Percentiles rank a stretch among this genome's conserved stretches.
Evolutionary conservation across 768 basidiomycete species (phyloP).

Genomic region (Scleroderma citrinum): DNA sequence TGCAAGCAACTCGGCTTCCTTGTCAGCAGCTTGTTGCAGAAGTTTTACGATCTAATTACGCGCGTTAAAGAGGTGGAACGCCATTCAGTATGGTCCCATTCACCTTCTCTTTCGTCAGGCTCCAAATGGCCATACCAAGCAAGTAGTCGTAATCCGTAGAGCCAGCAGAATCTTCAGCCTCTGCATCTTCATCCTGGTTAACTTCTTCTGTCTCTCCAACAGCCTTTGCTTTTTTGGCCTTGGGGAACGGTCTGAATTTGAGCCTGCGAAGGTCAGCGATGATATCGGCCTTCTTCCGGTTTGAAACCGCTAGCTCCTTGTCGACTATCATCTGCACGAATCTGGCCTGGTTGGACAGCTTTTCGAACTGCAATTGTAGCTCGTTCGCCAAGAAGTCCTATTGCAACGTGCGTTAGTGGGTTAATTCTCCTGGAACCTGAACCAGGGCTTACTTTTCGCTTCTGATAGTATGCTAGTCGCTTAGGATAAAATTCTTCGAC

Average conservation of each 20-base stretch:
- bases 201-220: constrained; percentile 60
- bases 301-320: constrained; percentile 73
- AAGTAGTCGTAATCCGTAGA: constrained; percentile 86
- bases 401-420: neutral
- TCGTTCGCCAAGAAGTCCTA: constrained; percentile 85
- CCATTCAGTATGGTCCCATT: neutral
- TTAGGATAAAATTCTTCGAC: constrained; percentile 89
- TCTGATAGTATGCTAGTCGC: constrained; percentile 88
- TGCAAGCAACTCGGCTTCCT: constrained; percentile 73
- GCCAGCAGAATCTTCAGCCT: constrained; percentile 34
- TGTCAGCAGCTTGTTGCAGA: constrained; percentile 68
- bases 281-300: constrained; percentile 85
- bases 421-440: neutral
- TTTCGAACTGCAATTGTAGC: constrained; percentile 75
- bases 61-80: constrained; percentile 5
- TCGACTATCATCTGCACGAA: constrained; percentile 96
- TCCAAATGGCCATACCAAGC: constrained; percentile 92
- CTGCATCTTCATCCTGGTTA: constrained; percentile 46
- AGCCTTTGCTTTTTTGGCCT: constrained; percentile 60
- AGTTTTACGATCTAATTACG: constrained; percentile 72
- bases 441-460: constrained; percentile 69
- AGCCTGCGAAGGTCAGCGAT: constrained; percentile 75
- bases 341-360: constrained; percentile 88
- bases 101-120: constrained; percentile 90
- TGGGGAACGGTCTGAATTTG: constrained; percentile 91